Conservation (phyloP, 352 stramenopile genomes). For the Phytophthora foliorum region DNA sequence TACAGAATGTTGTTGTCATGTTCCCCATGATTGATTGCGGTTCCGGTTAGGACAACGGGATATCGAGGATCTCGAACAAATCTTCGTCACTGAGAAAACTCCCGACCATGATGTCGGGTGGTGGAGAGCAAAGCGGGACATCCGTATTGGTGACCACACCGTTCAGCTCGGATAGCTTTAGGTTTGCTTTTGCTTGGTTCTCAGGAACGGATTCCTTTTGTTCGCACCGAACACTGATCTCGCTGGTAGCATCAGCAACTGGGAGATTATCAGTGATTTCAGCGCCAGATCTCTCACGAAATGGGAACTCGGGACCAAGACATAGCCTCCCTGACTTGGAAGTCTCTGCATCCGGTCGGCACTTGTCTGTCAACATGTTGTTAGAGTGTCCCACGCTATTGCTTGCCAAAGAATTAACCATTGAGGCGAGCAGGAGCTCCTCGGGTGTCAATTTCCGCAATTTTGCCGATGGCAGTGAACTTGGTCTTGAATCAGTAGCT, state of each 20-base stretch:
- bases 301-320: background rate
- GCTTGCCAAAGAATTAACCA: background rate
- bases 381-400: background rate
- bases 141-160: background rate
- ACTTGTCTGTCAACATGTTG: background rate
- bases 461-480: background rate
- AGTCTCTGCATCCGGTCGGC: background rate
- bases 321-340: background rate
- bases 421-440: conserved; percentile 17
- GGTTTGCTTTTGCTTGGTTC: background rate
- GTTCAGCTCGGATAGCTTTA: background rate
- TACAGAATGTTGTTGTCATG: too few species aligned
- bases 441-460: background rate
- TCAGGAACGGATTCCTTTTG: background rate
- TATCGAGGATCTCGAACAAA: conserved; percentile 17
- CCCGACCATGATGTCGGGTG: conserved; percentile 12
- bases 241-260: background rate
- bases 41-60: background rate
- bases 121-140: conserved; percentile 15
- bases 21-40: too few species aligned
- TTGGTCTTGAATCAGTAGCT: background rate
- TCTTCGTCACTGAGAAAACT: conserved; percentile 25
- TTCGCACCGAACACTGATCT: background rate
- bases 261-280: background rate
- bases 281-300: background rate